A percentile compares a stretch with the other conserved stretches of the same genome.
phyloP scores from a whole-genome alignment of 2,329 filamentous ascomycete species.

The Coniochaeta pulveracea region DNA sequence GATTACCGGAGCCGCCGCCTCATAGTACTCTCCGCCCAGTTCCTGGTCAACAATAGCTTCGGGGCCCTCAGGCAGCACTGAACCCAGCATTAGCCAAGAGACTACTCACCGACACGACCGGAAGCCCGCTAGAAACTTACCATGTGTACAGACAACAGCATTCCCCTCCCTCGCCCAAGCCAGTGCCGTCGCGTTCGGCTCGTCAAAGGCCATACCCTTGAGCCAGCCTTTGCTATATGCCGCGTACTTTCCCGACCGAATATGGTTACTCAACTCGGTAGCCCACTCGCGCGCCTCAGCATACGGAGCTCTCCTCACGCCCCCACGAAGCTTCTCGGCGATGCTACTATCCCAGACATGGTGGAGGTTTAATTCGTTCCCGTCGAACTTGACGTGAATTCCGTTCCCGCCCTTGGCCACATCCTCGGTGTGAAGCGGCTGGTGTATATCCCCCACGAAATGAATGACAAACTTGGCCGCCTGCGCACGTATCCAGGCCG shows the following conservation, averaged over 20 bases:
- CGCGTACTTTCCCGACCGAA: slow-evolving; percentile 44
- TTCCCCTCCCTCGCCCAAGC: slow-evolving; percentile 55
- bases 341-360: slow-evolving; percentile 65
- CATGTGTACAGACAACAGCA: slow-evolving; percentile 47
- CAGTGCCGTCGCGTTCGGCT: slow-evolving; percentile 44
- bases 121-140: slow-evolving; percentile 25
- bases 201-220: slow-evolving; percentile 40
- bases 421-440: slow-evolving; percentile 56
- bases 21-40: slow-evolving; percentile 51
- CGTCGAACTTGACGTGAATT: slow-evolving; percentile 52
- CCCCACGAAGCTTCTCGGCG: slow-evolving; percentile 51
- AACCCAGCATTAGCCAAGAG: slow-evolving; percentile 6
- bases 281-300: slow-evolving; percentile 44
- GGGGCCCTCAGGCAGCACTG: slow-evolving; percentile 51
- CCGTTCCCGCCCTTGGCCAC: slow-evolving; percentile 56
- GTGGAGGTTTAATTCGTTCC: slow-evolving; percentile 51
- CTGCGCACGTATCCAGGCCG: slow-evolving; percentile 35
- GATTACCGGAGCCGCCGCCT: slow-evolving; percentile 50
- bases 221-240: slow-evolving; percentile 41
- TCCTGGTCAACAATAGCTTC: slow-evolving; percentile 47
- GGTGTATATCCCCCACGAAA: slow-evolving; percentile 60
- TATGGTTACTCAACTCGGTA: slow-evolving; percentile 38
- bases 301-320: slow-evolving; percentile 36
- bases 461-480: slow-evolving; percentile 57
- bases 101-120: background rate